Percentiles rank a stretch among this genome's conserved stretches.
Conservation (phyloP, 2,329 filamentous ascomycete genomes). For the Lecanicillium sp. region DNA sequence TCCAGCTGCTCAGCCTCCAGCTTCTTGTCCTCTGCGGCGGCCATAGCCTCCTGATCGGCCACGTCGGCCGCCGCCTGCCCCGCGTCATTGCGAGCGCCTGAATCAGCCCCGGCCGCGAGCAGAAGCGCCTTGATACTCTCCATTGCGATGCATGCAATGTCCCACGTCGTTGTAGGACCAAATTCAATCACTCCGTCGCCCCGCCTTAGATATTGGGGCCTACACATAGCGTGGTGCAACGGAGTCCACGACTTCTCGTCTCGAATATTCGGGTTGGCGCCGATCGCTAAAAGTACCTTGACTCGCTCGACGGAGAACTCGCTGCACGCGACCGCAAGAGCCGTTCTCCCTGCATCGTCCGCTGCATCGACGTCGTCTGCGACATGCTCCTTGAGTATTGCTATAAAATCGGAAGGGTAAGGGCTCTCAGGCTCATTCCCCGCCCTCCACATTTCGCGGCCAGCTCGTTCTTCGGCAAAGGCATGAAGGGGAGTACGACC, state of each 20-base stretch:
- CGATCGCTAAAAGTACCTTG: conserved; percentile 1
- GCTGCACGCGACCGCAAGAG: conserved; percentile 1
- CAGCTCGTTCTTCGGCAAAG: background rate
- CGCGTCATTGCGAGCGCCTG: background rate
- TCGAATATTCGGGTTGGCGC: background rate
- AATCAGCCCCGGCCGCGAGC: conserved; percentile 10
- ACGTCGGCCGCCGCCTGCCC: conserved; percentile 2
- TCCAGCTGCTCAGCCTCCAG: background rate
- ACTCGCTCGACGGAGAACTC: background rate
- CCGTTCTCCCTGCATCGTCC: background rate
- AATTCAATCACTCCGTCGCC: background rate
- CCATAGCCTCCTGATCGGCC: background rate
- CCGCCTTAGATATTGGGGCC: background rate
- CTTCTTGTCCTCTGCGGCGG: background rate
- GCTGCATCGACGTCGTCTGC: background rate
- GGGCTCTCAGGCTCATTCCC: background rate
- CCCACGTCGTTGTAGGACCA: background rate
- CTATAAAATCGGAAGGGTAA: background rate
- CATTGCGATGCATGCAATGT: conserved; percentile 15
- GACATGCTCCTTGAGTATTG: background rate
- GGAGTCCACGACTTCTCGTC: background rate
- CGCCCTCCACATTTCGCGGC: background rate
- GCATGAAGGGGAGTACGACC: conserved; percentile 1
- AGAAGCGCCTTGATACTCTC: conserved; percentile 34
- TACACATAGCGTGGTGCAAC: conserved; percentile 1